phyloP scores from a whole-genome alignment of 805 yeast genomes.

The Ogataea sp. region DNA sequence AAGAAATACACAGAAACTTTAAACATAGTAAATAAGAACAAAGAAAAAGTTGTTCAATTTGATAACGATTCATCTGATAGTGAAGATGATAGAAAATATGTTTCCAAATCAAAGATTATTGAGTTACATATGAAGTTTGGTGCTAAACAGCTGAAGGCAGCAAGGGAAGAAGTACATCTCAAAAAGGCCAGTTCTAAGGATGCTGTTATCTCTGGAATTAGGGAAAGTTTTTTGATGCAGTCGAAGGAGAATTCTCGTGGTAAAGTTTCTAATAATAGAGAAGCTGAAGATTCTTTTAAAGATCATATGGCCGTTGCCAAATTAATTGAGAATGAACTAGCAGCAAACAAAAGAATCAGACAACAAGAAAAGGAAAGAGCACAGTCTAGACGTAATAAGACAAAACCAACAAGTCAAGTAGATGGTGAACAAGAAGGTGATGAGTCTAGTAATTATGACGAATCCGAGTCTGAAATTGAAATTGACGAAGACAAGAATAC shows the following conservation, averaged over 20 bases:
- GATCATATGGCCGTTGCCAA: constrained; percentile 9
- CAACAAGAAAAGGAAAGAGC: constrained; percentile 9
- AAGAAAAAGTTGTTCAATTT: background rate
- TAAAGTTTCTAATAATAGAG: constrained; percentile 6
- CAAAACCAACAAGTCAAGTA: too few species aligned
- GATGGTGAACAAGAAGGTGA: too few species aligned
- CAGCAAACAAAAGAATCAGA: constrained; percentile 7
- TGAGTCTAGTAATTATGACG: background rate
- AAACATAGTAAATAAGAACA: background rate
- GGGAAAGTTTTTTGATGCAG: background rate
- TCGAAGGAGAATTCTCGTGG: constrained; percentile 4
- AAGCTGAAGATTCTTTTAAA: constrained; percentile 2
- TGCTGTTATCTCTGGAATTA: too few species aligned
- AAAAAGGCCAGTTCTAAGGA: too few species aligned
- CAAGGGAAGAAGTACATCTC: too few species aligned
- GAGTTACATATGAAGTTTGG: constrained; percentile 2
- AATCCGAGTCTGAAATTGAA: constrained; percentile 4
- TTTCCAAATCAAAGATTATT: background rate
- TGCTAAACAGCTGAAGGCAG: constrained; percentile 5
- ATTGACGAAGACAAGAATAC: constrained; percentile 12
- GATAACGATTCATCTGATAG: background rate
- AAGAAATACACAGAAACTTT: constrained; percentile 3
- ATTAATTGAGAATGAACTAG: constrained; percentile 16
- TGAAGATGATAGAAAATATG: background rate
- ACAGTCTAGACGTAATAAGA: too few species aligned